Percentiles rank a stretch among this genome's conserved stretches.
Evolutionary conservation across 1,284 basidiomycete species (phyloP).

Genomic region (Cryptococcus deneoformans): DNA sequence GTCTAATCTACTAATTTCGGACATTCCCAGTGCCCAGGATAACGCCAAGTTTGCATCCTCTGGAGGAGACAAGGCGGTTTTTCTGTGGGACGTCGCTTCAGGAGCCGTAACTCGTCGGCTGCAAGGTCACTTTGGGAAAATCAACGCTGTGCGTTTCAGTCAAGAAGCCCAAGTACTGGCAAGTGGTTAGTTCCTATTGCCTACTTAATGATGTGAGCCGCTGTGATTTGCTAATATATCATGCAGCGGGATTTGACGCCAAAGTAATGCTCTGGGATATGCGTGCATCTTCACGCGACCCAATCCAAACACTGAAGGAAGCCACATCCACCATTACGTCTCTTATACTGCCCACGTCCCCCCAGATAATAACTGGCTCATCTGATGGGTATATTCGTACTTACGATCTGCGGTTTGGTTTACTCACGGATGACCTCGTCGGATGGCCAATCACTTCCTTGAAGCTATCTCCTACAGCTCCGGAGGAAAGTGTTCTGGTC

Average conservation of each 20-base stretch:
- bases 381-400: slow-evolving; percentile 88
- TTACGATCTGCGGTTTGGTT: slow-evolving; percentile 91
- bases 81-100: slow-evolving; percentile 91
- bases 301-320: slow-evolving; percentile 90
- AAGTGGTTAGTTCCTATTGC: slow-evolving; percentile 60
- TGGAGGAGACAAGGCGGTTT: slow-evolving; percentile 88
- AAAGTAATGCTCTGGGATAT: slow-evolving; percentile 88
- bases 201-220: too few relatives aligned
- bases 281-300: slow-evolving; percentile 69
- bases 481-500: slow-evolving; percentile 71
- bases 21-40: slow-evolving; percentile 67
- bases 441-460: slow-evolving; percentile 85
- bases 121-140: slow-evolving; percentile 82
- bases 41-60: slow-evolving; percentile 91
- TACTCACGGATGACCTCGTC: slow-evolving; percentile 81
- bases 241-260: slow-evolving; percentile 59
- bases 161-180: slow-evolving; percentile 78
- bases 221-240: background rate
- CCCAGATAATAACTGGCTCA: slow-evolving; percentile 73
- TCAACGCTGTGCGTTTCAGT: slow-evolving; percentile 81
- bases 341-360: slow-evolving; percentile 59
- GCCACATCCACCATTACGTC: slow-evolving; percentile 86
- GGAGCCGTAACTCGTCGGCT: slow-evolving; percentile 78
- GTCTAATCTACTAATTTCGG: background rate
- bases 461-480: slow-evolving; percentile 57